Evolutionary conservation across 163 green algal species (phyloP).

Genomic region (Chlamydomonas reinhardtii): DNA sequence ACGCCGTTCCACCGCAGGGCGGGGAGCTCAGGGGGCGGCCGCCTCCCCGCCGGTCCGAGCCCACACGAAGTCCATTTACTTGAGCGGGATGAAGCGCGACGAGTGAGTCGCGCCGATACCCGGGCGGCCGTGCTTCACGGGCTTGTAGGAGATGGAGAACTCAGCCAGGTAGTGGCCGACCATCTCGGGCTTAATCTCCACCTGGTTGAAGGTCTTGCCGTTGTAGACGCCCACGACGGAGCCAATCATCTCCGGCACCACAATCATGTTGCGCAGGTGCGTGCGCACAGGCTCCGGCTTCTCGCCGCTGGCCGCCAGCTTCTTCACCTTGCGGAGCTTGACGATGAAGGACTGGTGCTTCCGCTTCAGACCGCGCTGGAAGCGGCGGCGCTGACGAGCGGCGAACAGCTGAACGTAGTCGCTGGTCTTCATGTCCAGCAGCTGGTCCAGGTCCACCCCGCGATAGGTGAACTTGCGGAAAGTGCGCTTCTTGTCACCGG

Average conservation of each 20-base stretch:
- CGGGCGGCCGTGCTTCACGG: slow-evolving; percentile 96
- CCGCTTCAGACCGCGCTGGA: slow-evolving; percentile 96
- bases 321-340: slow-evolving; percentile 97
- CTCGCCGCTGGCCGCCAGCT: slow-evolving; percentile 83
- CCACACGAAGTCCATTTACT: slow-evolving; percentile 68
- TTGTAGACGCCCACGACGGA: slow-evolving; percentile 99
- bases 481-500: slow-evolving; percentile 77
- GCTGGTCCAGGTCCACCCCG: slow-evolving; percentile 98
- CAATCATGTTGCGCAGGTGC: slow-evolving; percentile 99
- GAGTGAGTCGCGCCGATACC: slow-evolving; percentile 96
- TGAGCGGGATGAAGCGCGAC: slow-evolving; percentile 96
- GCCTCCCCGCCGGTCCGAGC: too few species aligned
- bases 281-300: slow-evolving; percentile 99
- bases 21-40: too few species aligned
- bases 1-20: not conserved
- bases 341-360: slow-evolving; percentile 97
- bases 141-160: slow-evolving; percentile 99
- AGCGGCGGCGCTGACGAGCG: slow-evolving; percentile 87
- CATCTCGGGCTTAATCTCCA: slow-evolving; percentile 96
- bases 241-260: slow-evolving; percentile 99
- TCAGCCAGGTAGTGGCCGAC: slow-evolving; percentile 99
- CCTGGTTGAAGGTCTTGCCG: slow-evolving; percentile 99
- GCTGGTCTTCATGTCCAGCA: slow-evolving; percentile 98
- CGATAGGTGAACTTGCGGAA: slow-evolving; percentile 92
- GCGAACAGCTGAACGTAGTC: slow-evolving; percentile 97